Base-by-base conservation (phyloP, 73 alveolate genomes). In the Uronychia setigera region DNA sequence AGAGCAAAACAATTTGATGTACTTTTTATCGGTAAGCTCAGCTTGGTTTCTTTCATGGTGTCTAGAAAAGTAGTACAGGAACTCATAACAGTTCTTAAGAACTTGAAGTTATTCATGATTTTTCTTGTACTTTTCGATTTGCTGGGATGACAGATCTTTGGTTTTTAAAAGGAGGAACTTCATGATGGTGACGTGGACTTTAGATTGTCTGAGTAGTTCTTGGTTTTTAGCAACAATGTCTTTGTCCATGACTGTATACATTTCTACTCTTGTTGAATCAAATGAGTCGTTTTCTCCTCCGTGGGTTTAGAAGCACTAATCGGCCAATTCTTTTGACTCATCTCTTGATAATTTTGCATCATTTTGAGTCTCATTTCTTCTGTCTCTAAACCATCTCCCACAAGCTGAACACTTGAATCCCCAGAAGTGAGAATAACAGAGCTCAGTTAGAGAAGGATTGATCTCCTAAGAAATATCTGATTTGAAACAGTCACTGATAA, bases 31-130 rank as follows among this genome's bases (percentile, higher is more conserved):
- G 9, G 83, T 32, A 19, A 77, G 60, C 32, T 31, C n/a, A 13
- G 27, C 13, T 77, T 29, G 11, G 67, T 77, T 77, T 77, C 29
- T 77, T 29, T 77, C 67, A 77, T 77, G 59, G 67, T 77, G 9
- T 29, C 11, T 5, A 31, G 13, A 19, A 77, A 77, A 77, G 83
- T 33, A 77, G 83, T 77, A 77, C 30, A 77, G 28, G 67, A 77
- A 77, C 31, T 77, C 76, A 29, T 77, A 77, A 29, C 79, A 67
- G 29, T 67, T 28, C 32, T 26, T 67, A 26, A 67, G 32, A 5
- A 67, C 30, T 5, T 30, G 32, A 5, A 26, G 32, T 28, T 67
- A 26, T 9, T 67, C 79, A 13, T 67, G 79, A 28, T 67, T 67
- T 1, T 26, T 26, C 32, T 1, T 5, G 30, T 67, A 67, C 32